Percentiles rank a stretch among this genome's conserved stretches.
Conservation (phyloP, 2,329 filamentous ascomycete species). For the Elsinoe australis region DNA sequence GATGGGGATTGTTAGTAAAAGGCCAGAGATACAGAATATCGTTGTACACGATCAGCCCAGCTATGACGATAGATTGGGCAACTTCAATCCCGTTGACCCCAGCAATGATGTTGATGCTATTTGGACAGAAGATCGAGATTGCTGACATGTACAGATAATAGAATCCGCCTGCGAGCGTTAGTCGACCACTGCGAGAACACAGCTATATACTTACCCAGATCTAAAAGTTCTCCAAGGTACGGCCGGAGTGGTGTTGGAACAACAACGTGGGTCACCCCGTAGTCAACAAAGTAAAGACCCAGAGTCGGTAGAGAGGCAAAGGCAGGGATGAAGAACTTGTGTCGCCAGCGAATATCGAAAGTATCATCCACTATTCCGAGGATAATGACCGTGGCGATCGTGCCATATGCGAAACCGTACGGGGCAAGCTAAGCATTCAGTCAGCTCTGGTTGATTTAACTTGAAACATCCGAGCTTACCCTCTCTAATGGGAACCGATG, state of each 20-base stretch:
- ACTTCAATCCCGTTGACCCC: slow-evolving; percentile 99
- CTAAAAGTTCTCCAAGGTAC: slow-evolving; percentile 75
- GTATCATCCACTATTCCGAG: slow-evolving; percentile 92
- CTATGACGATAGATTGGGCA: slow-evolving; percentile 85
- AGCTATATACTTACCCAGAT: slow-evolving; percentile 49
- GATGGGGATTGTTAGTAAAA: slow-evolving; percentile 65
- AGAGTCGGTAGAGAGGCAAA: slow-evolving; percentile 89
- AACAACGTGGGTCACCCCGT: slow-evolving; percentile 91
- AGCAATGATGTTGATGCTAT: slow-evolving; percentile 98
- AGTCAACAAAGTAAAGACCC: slow-evolving; percentile 96
- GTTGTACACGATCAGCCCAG: slow-evolving; percentile 73
- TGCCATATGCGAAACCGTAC: slow-evolving; percentile 88
- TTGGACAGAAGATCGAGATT: slow-evolving; percentile 93
- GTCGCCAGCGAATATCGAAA: slow-evolving; percentile 96
- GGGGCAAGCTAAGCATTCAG: slow-evolving; percentile 63
- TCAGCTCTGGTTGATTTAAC: slow-evolving; percentile 6
- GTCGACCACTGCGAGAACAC: not conserved
- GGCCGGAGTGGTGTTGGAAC: slow-evolving; percentile 77
- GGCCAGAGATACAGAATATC: slow-evolving; percentile 75
- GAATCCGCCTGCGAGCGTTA: slow-evolving; percentile 34
- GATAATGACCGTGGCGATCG: slow-evolving; percentile 81
- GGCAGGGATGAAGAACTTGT: slow-evolving; percentile 96
- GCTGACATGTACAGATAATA: slow-evolving; percentile 98
- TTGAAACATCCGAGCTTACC: slow-evolving; percentile 44
- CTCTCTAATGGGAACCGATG: slow-evolving; percentile 94